Evolutionary conservation across 2,329 filamentous ascomycete species (phyloP).

Genomic region (Microdochium bolleyi): DNA sequence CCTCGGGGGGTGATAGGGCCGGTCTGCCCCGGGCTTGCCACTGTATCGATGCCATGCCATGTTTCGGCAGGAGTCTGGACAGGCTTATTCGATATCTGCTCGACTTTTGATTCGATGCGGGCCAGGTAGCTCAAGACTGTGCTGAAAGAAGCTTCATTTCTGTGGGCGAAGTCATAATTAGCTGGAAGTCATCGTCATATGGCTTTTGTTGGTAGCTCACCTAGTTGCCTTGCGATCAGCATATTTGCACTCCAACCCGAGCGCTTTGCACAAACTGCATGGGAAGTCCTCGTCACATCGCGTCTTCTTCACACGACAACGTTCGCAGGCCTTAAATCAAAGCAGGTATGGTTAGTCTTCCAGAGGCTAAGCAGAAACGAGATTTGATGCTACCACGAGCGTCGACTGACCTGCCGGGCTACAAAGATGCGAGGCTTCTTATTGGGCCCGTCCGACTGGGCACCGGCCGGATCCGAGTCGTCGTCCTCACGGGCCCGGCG

Average conservation of each 20-base stretch:
- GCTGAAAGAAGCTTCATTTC: conserved; percentile 43
- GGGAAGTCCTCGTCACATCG: conserved; percentile 46
- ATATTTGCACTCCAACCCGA: conserved; percentile 40
- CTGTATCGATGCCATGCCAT: conserved; percentile 3
- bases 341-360: not conserved
- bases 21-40: not conserved
- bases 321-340: conserved; percentile 37
- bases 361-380: not conserved
- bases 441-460: not conserved
- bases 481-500: not conserved
- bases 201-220: conserved; percentile 16
- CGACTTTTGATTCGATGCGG: conserved; percentile 42
- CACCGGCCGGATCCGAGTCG: not conserved
- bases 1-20: not conserved
- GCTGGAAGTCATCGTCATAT: not conserved
- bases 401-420: not conserved
- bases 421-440: not conserved
- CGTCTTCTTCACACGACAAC: conserved; percentile 43
- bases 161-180: conserved; percentile 10
- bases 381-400: not conserved
- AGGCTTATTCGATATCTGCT: conserved; percentile 30
- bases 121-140: conserved; percentile 46
- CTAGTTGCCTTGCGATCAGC: conserved; percentile 44
- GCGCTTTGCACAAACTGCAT: conserved; percentile 40
- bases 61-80: conserved; percentile 14